Evolutionary conservation across 2,329 filamentous ascomycete genomes (phyloP).

Genomic region (Epichloe uncinata): DNA sequence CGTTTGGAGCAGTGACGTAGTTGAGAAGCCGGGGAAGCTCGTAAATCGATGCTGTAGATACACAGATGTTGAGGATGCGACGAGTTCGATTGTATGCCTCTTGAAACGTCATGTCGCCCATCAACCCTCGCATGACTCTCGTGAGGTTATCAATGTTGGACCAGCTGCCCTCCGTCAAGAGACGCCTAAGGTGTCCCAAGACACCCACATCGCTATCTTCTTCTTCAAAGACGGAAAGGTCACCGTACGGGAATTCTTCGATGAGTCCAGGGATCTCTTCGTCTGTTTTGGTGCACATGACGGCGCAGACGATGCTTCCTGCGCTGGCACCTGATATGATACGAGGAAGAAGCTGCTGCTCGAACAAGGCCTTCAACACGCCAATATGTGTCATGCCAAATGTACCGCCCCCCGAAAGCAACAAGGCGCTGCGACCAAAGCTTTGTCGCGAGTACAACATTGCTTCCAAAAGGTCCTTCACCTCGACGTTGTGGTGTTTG

Average conservation of each 20-base stretch:
- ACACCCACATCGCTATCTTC: constrained; percentile 45
- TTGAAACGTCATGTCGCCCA: constrained; percentile 87
- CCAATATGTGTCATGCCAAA: constrained; percentile 90
- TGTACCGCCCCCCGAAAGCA: constrained; percentile 70
- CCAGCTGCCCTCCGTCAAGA: constrained; percentile 71
- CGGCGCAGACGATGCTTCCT: constrained; percentile 72
- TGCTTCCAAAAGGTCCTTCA: constrained; percentile 49
- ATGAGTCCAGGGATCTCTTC: constrained; percentile 62
- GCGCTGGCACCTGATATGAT: constrained; percentile 83
- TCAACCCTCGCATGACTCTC: constrained; percentile 64
- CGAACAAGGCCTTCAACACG: constrained; percentile 68
- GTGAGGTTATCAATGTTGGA: constrained; percentile 74
- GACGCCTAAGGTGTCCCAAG: constrained; percentile 53
- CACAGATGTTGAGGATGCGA: constrained; percentile 84
- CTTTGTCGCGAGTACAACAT: constrained; percentile 62
- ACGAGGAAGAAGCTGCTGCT: constrained; percentile 61
- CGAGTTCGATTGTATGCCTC: constrained; percentile 93
- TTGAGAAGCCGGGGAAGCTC: constrained; percentile 75
- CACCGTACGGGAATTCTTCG: constrained; percentile 60
- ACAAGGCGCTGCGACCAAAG: constrained; percentile 71
- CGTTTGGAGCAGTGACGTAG: constrained; percentile 85
- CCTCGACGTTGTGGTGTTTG: constrained; percentile 38
- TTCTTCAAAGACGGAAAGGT: constrained; percentile 67
- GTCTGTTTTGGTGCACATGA: constrained; percentile 66
- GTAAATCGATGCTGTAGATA: constrained; percentile 77